Evolutionary conservation across 208 protist genomes (phyloP).

Genomic region (Endotrypanum monterogeii): DNA sequence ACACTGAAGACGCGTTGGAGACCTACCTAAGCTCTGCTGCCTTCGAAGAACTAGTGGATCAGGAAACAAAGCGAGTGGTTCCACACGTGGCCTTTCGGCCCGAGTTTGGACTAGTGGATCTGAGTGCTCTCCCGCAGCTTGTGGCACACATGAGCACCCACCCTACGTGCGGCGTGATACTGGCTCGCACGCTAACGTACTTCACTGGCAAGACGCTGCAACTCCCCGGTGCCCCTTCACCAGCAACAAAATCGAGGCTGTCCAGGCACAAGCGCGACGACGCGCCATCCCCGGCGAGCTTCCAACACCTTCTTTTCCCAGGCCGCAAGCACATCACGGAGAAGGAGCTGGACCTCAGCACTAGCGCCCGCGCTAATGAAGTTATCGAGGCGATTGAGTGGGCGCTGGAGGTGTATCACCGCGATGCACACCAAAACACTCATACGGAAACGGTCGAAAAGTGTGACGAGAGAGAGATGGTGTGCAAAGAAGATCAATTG

Average conservation of each 20-base stretch:
- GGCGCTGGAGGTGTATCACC: constrained; percentile 41
- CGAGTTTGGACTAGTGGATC: constrained; percentile 62
- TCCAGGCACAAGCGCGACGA: constrained; percentile 3
- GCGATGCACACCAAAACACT: constrained; percentile 19
- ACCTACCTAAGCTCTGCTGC: constrained; percentile 32
- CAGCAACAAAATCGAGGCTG: background rate
- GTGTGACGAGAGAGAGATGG: background rate
- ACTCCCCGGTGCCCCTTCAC: background rate
- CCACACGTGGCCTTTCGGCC: constrained; percentile 38
- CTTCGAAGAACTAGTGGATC: constrained; percentile 41
- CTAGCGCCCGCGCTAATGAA: constrained; percentile 49
- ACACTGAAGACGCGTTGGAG: constrained; percentile 43
- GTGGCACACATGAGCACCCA: constrained; percentile 52
- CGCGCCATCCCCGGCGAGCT: constrained; percentile 3
- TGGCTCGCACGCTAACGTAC: constrained; percentile 45
- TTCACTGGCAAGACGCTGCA: constrained; percentile 33
- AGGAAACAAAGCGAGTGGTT: constrained; percentile 44
- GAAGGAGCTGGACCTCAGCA: constrained; percentile 79
- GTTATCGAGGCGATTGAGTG: constrained; percentile 71
- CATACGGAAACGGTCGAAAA: background rate
- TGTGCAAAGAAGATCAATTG: background rate
- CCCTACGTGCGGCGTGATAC: constrained; percentile 25
- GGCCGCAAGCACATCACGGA: constrained; percentile 39
- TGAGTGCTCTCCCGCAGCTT: constrained; percentile 62
- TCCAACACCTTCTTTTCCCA: constrained; percentile 13